Evolutionary conservation across 345 rosid genomes (phyloP).

Genomic region (Brassica nigra): DNA sequence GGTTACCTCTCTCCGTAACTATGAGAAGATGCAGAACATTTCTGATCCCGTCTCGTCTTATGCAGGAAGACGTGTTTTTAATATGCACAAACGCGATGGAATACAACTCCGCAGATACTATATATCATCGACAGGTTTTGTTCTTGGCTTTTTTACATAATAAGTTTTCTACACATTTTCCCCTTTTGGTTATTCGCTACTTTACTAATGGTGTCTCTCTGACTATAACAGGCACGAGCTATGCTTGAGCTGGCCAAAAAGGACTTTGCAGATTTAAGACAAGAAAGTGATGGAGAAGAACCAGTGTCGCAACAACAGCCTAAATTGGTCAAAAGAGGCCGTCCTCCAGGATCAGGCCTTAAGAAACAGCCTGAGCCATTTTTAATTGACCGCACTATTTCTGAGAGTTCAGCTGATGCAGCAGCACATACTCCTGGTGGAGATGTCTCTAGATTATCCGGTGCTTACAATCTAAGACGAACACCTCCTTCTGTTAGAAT

Average conservation of each 20-base stretch:
- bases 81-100: conserved; percentile 91
- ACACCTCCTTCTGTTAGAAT: conserved; percentile 46
- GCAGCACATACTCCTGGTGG: conserved; percentile 54
- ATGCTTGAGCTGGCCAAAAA: conserved; percentile 86
- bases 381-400: conserved; percentile 48
- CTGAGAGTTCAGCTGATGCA: conserved; percentile 59
- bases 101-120: conserved; percentile 79
- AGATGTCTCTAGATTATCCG: conserved; percentile 46
- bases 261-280: conserved; percentile 78
- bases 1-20: neutral
- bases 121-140: conserved; percentile 77
- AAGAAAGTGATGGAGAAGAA: conserved; percentile 70
- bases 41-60: neutral
- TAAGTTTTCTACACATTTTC: neutral
- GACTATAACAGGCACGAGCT: conserved; percentile 64
- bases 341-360: conserved; percentile 38
- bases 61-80: conserved; percentile 75
- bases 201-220: neutral
- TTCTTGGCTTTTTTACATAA: neutral
- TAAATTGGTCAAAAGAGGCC: conserved; percentile 50
- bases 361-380: conserved; percentile 65
- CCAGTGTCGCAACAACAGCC: conserved; percentile 46
- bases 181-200: neutral
- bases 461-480: conserved; percentile 68
- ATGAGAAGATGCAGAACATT: neutral